Conservation (phyloP, 2,329 filamentous ascomycete genomes). For the Talaromyces sp. region DNA sequence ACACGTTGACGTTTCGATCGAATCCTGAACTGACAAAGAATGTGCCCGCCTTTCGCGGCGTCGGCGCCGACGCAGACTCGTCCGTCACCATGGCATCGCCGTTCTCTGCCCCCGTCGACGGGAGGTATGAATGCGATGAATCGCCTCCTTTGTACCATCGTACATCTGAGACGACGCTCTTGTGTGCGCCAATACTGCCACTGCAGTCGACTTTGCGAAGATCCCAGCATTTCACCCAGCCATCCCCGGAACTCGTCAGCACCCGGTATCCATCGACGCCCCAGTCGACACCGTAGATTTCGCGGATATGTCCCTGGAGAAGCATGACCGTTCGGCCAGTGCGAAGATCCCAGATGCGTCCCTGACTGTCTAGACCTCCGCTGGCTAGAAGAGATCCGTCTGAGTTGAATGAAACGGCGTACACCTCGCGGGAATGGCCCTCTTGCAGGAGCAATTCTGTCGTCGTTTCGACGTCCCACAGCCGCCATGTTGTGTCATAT, state of each 20-base stretch:
- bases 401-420: slow-evolving; percentile 79
- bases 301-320: slow-evolving; percentile 85
- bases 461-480: slow-evolving; percentile 88
- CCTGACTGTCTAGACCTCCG: slow-evolving; percentile 91
- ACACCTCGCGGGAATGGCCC: slow-evolving; percentile 91
- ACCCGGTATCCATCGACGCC: slow-evolving; percentile 85
- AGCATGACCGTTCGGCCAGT: slow-evolving; percentile 95
- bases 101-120: slow-evolving; percentile 59
- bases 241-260: slow-evolving; percentile 85
- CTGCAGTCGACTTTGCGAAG: slow-evolving; percentile 79
- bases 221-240: slow-evolving; percentile 98
- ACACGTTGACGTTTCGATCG: slow-evolving; percentile 91
- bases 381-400: slow-evolving; percentile 88
- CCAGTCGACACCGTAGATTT: slow-evolving; percentile 93
- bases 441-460: slow-evolving; percentile 85
- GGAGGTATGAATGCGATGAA: slow-evolving; percentile 59
- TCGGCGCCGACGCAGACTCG: slow-evolving; percentile 16
- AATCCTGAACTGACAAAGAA: slow-evolving; percentile 91
- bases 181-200: slow-evolving; percentile 85
- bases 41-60: slow-evolving; percentile 81
- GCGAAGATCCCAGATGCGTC: slow-evolving; percentile 89
- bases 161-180: slow-evolving; percentile 84
- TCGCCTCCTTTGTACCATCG: slow-evolving; percentile 90
- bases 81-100: slow-evolving; percentile 43
- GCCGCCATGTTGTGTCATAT: slow-evolving; percentile 91